A percentile compares a stretch with the other conserved stretches of the same genome.
Conservation (phyloP, 1,284 basidiomycete genomes). For the Pisolithus thermaeus region DNA sequence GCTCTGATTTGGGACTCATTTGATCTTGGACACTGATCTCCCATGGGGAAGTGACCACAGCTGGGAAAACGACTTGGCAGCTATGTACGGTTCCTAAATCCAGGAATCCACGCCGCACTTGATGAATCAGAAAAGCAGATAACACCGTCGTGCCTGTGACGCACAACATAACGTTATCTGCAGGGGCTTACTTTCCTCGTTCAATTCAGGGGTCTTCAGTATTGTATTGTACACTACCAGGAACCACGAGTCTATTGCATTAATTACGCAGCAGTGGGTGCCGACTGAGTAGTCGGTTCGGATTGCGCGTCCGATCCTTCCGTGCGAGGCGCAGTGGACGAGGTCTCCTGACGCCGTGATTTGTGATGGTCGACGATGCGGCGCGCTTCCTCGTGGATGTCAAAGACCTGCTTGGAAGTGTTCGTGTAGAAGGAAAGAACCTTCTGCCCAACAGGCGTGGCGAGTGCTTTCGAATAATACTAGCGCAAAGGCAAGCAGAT, state of each 20-base stretch:
- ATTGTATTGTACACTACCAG: background rate
- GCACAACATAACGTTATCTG: too few species aligned
- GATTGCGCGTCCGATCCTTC: constrained; percentile 7
- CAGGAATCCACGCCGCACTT: too few species aligned
- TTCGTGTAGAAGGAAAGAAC: constrained; percentile 73
- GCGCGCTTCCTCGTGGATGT: constrained; percentile 85
- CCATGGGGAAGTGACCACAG: too few species aligned
- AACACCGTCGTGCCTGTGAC: too few species aligned
- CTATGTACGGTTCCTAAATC: too few species aligned
- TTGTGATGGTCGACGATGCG: constrained; percentile 68
- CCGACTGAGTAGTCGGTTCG: constrained; percentile 7
- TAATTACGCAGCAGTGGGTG: constrained; percentile 1
- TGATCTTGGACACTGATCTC: background rate
- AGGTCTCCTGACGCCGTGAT: background rate
- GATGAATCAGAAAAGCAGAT: too few species aligned
- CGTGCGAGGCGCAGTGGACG: constrained; percentile 6
- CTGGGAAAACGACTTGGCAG: too few species aligned
- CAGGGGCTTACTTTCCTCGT: background rate
- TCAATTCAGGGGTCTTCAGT: background rate
- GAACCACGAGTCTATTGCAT: background rate
- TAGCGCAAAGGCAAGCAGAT: constrained; percentile 21
- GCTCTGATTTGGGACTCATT: background rate
- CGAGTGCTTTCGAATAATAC: constrained; percentile 77
- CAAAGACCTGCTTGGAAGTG: constrained; percentile 74
- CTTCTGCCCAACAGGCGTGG: constrained; percentile 73